Base-by-base conservation (phyloP, 441 rosid species). In the Brassica balearica region DNA sequence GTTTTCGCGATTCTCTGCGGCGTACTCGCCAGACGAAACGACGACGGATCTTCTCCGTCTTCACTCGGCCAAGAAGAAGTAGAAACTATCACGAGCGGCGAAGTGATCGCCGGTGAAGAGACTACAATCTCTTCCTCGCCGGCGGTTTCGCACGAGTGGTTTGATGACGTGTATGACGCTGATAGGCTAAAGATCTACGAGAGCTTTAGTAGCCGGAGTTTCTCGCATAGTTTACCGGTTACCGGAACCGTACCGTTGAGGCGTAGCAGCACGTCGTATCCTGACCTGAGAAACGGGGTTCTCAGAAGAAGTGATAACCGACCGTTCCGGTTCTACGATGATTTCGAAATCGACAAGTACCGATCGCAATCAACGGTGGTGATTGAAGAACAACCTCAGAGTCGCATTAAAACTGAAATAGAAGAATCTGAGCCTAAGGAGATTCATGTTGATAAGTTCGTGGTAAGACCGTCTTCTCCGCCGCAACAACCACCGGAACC, bases 241-340 rank as follows among this genome's bases (percentile, higher is more conserved):
- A 71, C 82, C 59, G 78, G 87, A 11, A 25, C 43, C 1, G 43
- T 77, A 73, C 83, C 88, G 78, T 77, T 92, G 73, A 87, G 84
- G 87, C 88, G 94, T 80, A 92, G 80, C 78, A 86, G 94, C 19
- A 89, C 86, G 77, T 92, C 97, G 8, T 90, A 89, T 68, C 97
- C 96, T 68, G 96, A 94, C 87, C 84, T 90, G 66, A 83, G 88
- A 46, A 80, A 87, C 17, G 93, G 85, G 0, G 80, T 78, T 11
- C 61, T 77, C 41, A 82, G 83, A 82, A 86, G 81, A 64, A 85
- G 83, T 8, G 77, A 19, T 2, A 89, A 78, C 65, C 88, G 84
- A 1, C 85, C 76, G 81, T 84, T 78, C 70, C 88, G 92, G 55
- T 89, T 86, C 80, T 87, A 83, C 68, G 94, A 93, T 38, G 98